Conservation (phyloP, 2,329 filamentous ascomycete species). For the Keithomyces neogunnii region DNA sequence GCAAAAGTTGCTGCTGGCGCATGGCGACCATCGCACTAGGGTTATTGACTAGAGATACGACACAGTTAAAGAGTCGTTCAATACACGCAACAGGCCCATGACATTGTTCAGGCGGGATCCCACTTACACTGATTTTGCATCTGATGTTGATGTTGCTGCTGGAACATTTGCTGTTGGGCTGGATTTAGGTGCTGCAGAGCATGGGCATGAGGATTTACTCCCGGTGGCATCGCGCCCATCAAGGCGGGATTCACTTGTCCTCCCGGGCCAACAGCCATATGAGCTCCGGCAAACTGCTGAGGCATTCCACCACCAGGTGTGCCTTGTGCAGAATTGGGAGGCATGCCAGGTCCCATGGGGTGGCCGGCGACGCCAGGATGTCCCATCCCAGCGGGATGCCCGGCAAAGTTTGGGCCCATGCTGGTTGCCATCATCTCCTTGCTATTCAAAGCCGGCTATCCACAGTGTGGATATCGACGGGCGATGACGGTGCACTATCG, state of each 20-base stretch:
- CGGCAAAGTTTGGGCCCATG: conserved; percentile 54
- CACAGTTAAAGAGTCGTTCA: background rate
- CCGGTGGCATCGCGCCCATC: conserved; percentile 70
- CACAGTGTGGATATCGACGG: conserved; percentile 53
- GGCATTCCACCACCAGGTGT: conserved; percentile 55
- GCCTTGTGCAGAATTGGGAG: conserved; percentile 61
- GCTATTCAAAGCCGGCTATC: conserved; percentile 37
- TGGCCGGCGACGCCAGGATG: conserved; percentile 62
- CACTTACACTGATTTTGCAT: conserved; percentile 26
- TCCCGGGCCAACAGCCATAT: conserved; percentile 64
- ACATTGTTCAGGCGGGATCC: background rate
- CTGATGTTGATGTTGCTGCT: conserved; percentile 38
- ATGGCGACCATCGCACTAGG: conserved; percentile 30
- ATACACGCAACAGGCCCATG: background rate
- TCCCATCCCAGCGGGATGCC: conserved; percentile 63
- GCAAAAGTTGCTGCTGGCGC: conserved; percentile 48
- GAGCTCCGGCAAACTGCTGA: conserved; percentile 54
- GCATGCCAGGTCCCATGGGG: conserved; percentile 54
- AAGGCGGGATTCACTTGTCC: conserved; percentile 66
- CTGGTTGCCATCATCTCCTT: conserved; percentile 59
- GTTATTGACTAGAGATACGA: conserved; percentile 22
- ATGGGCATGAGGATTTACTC: conserved; percentile 57
- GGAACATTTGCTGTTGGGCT: conserved; percentile 48
- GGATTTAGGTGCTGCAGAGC: conserved; percentile 65
- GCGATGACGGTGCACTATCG: conserved; percentile 33